Conservation (phyloP, 2,329 filamentous ascomycete genomes). For the Colletotrichum tamarilloi region DNA sequence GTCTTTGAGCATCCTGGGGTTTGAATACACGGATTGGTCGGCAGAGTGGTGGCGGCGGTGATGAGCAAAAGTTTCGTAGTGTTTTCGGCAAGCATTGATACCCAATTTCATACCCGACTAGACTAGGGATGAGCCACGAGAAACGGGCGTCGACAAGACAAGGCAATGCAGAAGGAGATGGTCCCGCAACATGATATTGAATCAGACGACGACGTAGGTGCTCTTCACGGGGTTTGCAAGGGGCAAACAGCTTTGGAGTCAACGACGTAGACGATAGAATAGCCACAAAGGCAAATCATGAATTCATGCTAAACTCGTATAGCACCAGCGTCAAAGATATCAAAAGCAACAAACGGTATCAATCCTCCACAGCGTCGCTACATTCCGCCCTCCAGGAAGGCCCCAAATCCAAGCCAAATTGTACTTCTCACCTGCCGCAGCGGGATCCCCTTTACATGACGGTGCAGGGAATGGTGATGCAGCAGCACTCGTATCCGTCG, state of each 20-base stretch:
- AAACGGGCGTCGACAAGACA: background rate
- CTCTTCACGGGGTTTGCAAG: background rate
- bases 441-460: conserved; percentile 54
- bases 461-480: conserved; percentile 62
- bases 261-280: background rate
- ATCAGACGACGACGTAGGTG: background rate
- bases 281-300: background rate
- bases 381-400: background rate
- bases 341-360: background rate
- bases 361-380: background rate
- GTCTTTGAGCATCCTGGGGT: too few relatives aligned
- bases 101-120: background rate
- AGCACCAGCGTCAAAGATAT: background rate
- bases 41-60: background rate
- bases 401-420: background rate
- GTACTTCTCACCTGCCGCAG: background rate
- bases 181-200: background rate
- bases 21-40: background rate
- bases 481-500: conserved; percentile 64
- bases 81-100: background rate
- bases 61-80: background rate
- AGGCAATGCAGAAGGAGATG: background rate
- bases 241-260: background rate
- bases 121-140: background rate
- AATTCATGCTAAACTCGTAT: conserved; percentile 1